Percentiles rank a stretch among this genome's conserved stretches.
phyloP scores from a whole-genome alignment of 164 flowering plant genomes.

The Tetrastigma voinierianum region DNA sequence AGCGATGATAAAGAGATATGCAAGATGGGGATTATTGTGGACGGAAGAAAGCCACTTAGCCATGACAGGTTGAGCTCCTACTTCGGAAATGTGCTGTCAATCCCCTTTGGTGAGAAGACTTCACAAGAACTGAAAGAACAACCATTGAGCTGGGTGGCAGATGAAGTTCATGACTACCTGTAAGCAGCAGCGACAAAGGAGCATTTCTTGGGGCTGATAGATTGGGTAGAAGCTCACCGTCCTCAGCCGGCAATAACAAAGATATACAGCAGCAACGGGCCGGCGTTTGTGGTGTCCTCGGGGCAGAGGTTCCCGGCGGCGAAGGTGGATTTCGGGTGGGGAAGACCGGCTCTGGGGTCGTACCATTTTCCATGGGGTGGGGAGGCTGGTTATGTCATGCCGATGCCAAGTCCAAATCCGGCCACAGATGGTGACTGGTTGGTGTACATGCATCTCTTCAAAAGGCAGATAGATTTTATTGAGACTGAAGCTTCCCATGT shows the following conservation, averaged over 20 bases:
- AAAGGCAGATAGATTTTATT: slow-evolving; percentile 33
- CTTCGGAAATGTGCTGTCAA: slow-evolving; percentile 55
- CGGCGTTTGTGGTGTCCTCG: slow-evolving; percentile 59
- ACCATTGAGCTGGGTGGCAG: slow-evolving; percentile 43
- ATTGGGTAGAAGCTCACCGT: slow-evolving; percentile 61
- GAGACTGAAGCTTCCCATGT: slow-evolving; percentile 34
- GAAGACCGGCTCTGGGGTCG: slow-evolving; percentile 44
- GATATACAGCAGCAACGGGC: slow-evolving; percentile 41
- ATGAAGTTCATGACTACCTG: slow-evolving; percentile 30
- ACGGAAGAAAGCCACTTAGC: slow-evolving; percentile 40
- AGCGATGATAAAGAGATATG: background rate
- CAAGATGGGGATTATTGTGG: slow-evolving; percentile 52
- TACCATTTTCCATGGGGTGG: slow-evolving; percentile 62
- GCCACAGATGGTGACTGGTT: slow-evolving; percentile 54
- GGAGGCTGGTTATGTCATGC: slow-evolving; percentile 56
- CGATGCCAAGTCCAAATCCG: slow-evolving; percentile 57
- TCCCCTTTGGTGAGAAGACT: slow-evolving; percentile 38
- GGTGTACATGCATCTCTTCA: slow-evolving; percentile 48
- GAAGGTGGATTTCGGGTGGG: slow-evolving; percentile 68
- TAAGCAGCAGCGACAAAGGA: slow-evolving; percentile 29
- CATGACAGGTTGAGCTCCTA: slow-evolving; percentile 33
- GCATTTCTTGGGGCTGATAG: slow-evolving; percentile 54
- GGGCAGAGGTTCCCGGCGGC: slow-evolving; percentile 46
- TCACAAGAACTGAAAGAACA: slow-evolving; percentile 24
- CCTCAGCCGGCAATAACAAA: slow-evolving; percentile 35